Conservation (phyloP, 2,329 filamentous ascomycete genomes). For the Biscogniauxia sp. region DNA sequence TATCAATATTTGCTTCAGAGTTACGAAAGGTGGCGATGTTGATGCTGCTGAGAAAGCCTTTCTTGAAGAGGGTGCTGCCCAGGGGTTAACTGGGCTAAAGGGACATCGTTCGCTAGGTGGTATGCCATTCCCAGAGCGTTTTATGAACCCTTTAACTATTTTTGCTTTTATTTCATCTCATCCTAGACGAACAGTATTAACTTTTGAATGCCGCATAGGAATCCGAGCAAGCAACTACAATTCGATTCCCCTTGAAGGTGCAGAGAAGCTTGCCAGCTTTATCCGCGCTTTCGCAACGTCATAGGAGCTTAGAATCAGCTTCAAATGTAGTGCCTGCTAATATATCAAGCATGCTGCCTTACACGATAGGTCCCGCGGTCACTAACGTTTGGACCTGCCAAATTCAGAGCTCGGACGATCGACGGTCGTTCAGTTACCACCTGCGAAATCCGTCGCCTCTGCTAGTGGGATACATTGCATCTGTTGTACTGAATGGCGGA, state of each 20-base stretch:
- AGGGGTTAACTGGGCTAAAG: constrained; percentile 75
- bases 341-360: no score
- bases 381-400: no score
- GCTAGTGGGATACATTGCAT: no score
- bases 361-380: no score
- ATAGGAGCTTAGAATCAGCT: constrained; percentile 3
- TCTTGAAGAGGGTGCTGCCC: constrained; percentile 66
- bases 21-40: constrained; percentile 58
- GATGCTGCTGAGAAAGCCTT: constrained; percentile 77
- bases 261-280: constrained; percentile 7
- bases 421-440: no score
- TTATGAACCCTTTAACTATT: neutral
- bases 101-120: constrained; percentile 88
- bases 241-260: constrained; percentile 5
- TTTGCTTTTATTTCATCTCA: no score
- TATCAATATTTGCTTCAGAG: constrained; percentile 94
- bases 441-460: neutral
- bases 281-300: constrained; percentile 8
- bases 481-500: neutral
- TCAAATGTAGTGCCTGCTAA: neutral
- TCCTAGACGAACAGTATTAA: no score
- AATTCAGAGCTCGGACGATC: no score
- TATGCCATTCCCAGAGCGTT: constrained; percentile 51
- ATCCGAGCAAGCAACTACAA: constrained; percentile 9
- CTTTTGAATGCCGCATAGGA: neutral